These are phyloP conservation scores for Alloascoidea africana DNA, from an alignment of 805 yeast species.

Conservation along the genomic window DNA sequence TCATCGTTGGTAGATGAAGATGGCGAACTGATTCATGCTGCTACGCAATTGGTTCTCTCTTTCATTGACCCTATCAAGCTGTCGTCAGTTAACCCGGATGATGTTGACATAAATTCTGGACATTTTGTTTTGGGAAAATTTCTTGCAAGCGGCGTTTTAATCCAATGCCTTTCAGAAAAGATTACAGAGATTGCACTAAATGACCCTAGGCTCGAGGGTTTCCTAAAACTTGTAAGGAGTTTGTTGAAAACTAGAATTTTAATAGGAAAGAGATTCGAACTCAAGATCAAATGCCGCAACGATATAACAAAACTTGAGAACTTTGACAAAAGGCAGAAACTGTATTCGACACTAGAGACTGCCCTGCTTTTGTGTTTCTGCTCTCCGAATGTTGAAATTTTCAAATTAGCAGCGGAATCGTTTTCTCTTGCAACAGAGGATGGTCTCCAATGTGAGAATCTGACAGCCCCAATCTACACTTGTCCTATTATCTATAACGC, in stretches of 20 bases:
- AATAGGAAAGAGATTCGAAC: constrained; percentile 15
- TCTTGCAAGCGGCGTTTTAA: constrained; percentile 11
- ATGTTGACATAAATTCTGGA: constrained; percentile 7
- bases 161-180: constrained; percentile 14
- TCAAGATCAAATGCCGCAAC: constrained; percentile 12
- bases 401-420: constrained; percentile 29
- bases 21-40: constrained; percentile 18
- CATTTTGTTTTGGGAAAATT: constrained; percentile 8
- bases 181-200: constrained; percentile 4
- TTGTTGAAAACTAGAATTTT: constrained; percentile 22
- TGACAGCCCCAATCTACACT: constrained; percentile 6
- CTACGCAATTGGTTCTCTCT: constrained; percentile 20
- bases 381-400: constrained; percentile 33
- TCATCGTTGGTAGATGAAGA: constrained; percentile 23
- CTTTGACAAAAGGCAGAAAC: constrained; percentile 14
- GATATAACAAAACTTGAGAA: constrained; percentile 13
- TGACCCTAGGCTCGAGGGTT: constrained; percentile 14
- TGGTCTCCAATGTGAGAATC: constrained; percentile 11
- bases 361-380: constrained; percentile 35
- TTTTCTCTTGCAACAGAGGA: constrained; percentile 17
- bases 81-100: constrained; percentile 15
- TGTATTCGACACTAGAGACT: constrained; percentile 30
- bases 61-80: constrained; percentile 16
- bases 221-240: constrained; percentile 23
- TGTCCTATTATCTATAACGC: constrained; percentile 17